Conservation (phyloP, 345 rosid genomes). For the Eutrema yunnanense region DNA sequence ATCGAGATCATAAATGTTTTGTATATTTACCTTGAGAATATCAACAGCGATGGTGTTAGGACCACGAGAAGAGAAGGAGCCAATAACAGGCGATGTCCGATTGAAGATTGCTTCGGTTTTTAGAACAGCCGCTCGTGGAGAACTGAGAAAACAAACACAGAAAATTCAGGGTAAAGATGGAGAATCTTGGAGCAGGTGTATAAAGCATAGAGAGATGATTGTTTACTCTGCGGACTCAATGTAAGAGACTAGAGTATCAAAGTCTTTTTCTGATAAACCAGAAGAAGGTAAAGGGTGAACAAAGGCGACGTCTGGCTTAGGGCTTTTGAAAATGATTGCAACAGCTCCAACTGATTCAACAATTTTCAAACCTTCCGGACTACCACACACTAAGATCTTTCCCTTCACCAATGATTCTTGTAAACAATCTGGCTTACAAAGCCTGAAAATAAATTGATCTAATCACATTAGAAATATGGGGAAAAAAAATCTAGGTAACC, state of each 20-base stretch:
- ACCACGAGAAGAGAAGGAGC: conserved; percentile 48
- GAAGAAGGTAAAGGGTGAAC: conserved; percentile 19
- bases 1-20: neutral
- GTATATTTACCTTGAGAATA: conserved; percentile 36
- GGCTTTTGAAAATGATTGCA: conserved; percentile 7
- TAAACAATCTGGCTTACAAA: conserved; percentile 3
- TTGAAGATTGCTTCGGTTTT: conserved; percentile 23
- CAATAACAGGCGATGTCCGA: conserved; percentile 27
- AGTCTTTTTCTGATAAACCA: neutral
- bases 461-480: neutral
- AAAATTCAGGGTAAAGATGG: neutral
- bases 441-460: conserved; percentile 7
- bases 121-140: conserved; percentile 22
- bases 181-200: neutral
- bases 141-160: neutral
- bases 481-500: neutral
- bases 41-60: conserved; percentile 41
- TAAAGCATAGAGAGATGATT: neutral
- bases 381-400: conserved; percentile 34
- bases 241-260: conserved; percentile 19
- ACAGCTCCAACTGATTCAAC: conserved; percentile 15
- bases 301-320: neutral
- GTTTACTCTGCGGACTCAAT: conserved; percentile 24
- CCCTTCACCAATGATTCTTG: conserved; percentile 20
- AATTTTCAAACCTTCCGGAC: neutral